Base-by-base conservation (phyloP, 306 rosid genomes). In the Citrullus amarus region DNA sequence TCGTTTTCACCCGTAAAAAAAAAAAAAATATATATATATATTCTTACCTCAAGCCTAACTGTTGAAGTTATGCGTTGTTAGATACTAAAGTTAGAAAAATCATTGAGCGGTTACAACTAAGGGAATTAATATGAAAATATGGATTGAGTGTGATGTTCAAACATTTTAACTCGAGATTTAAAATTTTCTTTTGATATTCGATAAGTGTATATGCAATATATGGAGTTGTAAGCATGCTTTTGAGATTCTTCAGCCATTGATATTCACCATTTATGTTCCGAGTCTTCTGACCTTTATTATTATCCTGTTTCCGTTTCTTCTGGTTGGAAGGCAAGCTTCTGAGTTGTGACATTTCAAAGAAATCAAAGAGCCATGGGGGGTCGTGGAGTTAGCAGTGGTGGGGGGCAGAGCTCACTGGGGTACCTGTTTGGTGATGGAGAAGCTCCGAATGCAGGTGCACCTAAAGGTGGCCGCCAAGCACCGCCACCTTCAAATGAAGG, bases 321-420 rank as follows among this genome's bases (percentile, higher is more conserved):
- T 80, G 72, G 17, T 76, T 83, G 86, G 65, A 77, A 81, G 70
- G 76, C 72, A n/a, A 85, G 53, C 75, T 67, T 73, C 73, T 36
- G 62, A 78, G 82, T 72, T 46, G 71, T 75, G 9, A 78, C 80
- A 81, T 76, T 58, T 76, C 76, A 68, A 82, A 73, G 66, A 67
- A 82, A 73, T 67, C 75, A 80, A 84, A 83, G 83, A 89, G 56
- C 79, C 78, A 95, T 95, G 98, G 98, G 98, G 97, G 98, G 98
- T 80, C 98, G 98, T 80, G 98, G 98, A 83, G 91, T 86, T 83
- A 95, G 98, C 92, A 87, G 96, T 28, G 98, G 98, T 78, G 98
- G 98, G 62, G 98, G 98, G 62, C 97, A 92, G 86, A 95, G 98
- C 87, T 95, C 98, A 10, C 81, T 95, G 90, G 96, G 93, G n/a